Evolutionary conservation across 805 yeast genomes (phyloP).

Genomic region (Candida maltosa): DNA sequence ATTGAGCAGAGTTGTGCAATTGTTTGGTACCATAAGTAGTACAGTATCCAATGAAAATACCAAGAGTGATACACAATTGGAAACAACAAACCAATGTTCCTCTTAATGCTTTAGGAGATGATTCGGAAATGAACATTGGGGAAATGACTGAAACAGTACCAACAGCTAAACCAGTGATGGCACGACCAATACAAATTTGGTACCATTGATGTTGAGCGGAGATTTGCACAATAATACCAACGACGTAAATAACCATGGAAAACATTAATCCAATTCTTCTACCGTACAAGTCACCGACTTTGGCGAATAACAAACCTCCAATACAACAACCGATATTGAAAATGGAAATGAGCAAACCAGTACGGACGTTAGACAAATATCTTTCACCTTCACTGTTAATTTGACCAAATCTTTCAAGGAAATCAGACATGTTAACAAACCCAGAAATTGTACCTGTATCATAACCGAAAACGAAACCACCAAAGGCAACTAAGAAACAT

Average conservation of each 20-base stretch:
- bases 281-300: conserved; percentile 57
- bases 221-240: conserved; percentile 62
- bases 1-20: conserved; percentile 47
- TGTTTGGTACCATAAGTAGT: conserved; percentile 60
- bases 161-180: conserved; percentile 66
- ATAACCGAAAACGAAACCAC: conserved; percentile 77
- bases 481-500: conserved; percentile 65
- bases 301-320: conserved; percentile 62
- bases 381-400: conserved; percentile 34
- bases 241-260: conserved; percentile 53
- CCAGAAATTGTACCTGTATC: conserved; percentile 80
- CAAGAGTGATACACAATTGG: conserved; percentile 68
- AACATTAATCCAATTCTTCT: conserved; percentile 55
- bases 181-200: conserved; percentile 63
- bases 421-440: conserved; percentile 62
- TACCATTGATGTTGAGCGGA: conserved; percentile 54
- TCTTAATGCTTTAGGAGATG: conserved; percentile 67
- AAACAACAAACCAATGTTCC: conserved; percentile 68
- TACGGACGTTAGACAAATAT: conserved; percentile 43
- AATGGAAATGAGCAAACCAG: conserved; percentile 51
- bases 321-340: conserved; percentile 72
- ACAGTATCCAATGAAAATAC: conserved; percentile 71
- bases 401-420: conserved; percentile 51
- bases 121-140: conserved; percentile 65
- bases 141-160: conserved; percentile 70